These are phyloP conservation scores for Tinospora cordifolia DNA, from an alignment of 164 flowering plant genomes.

Conservation along the genomic window DNA sequence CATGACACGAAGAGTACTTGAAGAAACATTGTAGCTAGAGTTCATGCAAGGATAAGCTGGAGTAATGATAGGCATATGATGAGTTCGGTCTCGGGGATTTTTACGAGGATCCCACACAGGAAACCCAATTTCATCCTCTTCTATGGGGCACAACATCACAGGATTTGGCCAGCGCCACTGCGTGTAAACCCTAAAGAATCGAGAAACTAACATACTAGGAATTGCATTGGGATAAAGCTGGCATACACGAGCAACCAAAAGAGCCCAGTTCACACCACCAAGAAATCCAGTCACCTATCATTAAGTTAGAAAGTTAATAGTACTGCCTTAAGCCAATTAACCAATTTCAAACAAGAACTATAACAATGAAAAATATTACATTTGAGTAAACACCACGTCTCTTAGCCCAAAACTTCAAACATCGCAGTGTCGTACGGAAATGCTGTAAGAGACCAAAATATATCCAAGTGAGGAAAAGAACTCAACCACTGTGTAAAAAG, in stretches of 20 bases:
- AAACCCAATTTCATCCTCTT: conserved; percentile 85
- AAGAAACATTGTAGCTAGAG: conserved; percentile 93
- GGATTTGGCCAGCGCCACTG: conserved; percentile 99
- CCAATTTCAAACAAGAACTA: neutral
- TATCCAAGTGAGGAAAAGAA: conserved; percentile 22
- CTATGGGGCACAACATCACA: conserved; percentile 86
- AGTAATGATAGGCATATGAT: conserved; percentile 96
- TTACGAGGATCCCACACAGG: conserved; percentile 92
- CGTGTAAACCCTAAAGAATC: conserved; percentile 89
- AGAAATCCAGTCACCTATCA: conserved; percentile 92
- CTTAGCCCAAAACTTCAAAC: conserved; percentile 91
- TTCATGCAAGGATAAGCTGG: conserved; percentile 99
- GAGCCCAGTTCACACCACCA: conserved; percentile 99
- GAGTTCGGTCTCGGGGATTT: conserved; percentile 71
- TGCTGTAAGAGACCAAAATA: conserved; percentile 36
- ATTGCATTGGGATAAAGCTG: conserved; percentile 93
- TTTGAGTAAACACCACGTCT: conserved; percentile 96
- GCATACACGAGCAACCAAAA: conserved; percentile 86
- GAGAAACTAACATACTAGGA: conserved; percentile 88
- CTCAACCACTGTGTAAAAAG: conserved; percentile 22
- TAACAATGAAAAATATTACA: conserved; percentile 37
- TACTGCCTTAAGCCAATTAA: neutral
- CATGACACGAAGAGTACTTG: conserved; percentile 89
- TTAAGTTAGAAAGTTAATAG: no score
- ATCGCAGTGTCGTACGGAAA: conserved; percentile 74